These are phyloP conservation scores for Warburgia ugandensis DNA, from an alignment of 164 flowering plant species.

Conservation along the genomic window DNA sequence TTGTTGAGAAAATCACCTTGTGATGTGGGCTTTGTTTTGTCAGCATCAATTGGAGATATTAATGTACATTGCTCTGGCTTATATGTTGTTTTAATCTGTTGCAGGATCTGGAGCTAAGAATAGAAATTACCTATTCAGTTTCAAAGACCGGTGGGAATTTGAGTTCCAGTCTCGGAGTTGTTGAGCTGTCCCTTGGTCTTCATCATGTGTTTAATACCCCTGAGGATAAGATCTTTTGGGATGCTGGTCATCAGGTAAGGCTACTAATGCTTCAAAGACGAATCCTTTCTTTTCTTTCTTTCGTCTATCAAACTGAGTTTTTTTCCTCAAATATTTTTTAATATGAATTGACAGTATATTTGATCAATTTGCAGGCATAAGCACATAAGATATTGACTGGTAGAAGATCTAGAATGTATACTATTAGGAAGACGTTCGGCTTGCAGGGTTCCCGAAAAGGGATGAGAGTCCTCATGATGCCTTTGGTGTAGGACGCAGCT, in stretches of 20 bases:
- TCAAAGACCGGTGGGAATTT: slow-evolving; percentile 84
- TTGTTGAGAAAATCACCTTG: no score
- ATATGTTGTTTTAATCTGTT: not conserved
- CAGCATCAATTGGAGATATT: no score
- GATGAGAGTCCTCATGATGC: slow-evolving; percentile 89
- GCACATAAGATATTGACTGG: slow-evolving; percentile 94
- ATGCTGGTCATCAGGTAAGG: slow-evolving; percentile 91
- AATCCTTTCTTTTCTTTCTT: not conserved
- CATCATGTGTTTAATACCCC: slow-evolving; percentile 89
- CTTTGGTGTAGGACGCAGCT: slow-evolving; percentile 92
- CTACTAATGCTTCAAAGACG: not conserved
- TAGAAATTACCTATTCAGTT: slow-evolving; percentile 61
- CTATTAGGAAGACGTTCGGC: slow-evolving; percentile 76
- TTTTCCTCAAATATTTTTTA: not conserved
- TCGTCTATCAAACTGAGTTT: not conserved
- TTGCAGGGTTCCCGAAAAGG: slow-evolving; percentile 85
- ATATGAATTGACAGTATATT: slow-evolving; percentile 1
- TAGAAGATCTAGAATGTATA: slow-evolving; percentile 74
- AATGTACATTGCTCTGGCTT: no score
- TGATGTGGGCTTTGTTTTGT: no score
- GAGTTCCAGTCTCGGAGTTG: slow-evolving; percentile 81
- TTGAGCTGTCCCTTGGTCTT: slow-evolving; percentile 74
- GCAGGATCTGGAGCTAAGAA: slow-evolving; percentile 84
- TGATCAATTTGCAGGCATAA: slow-evolving; percentile 71
- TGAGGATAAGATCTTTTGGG: slow-evolving; percentile 90